Conservation (phyloP, 371 early-diverging fungal genomes). For the Nematocida major region DNA sequence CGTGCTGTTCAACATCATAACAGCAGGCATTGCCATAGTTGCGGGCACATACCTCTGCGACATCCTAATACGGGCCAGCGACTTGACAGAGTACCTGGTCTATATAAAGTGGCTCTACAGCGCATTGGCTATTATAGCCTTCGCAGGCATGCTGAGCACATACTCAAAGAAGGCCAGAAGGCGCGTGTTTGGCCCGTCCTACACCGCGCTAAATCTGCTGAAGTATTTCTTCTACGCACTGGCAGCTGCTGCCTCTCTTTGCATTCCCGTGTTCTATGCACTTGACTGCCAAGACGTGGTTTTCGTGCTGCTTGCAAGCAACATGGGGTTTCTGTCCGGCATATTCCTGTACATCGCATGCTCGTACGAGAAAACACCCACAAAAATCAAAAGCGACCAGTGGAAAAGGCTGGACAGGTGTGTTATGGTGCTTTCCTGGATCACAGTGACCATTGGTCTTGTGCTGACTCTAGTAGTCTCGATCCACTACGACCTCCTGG, state of each 20-base stretch:
- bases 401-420: neutral
- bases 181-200: neutral
- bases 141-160: neutral
- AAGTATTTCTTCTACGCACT: neutral
- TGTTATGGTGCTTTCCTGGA: neutral
- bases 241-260: neutral
- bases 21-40: neutral
- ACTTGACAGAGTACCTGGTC: neutral
- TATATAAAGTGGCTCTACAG: neutral
- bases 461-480: neutral
- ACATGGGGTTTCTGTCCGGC: neutral
- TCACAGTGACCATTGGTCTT: neutral
- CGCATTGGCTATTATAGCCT: neutral
- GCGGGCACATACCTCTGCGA: neutral
- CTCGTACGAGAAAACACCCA: constrained; percentile 2
- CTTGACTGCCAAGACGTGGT: neutral
- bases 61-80: neutral
- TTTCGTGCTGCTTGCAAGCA: neutral
- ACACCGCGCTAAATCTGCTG: neutral
- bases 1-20: neutral
- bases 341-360: neutral
- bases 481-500: neutral
- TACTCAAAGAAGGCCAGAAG: neutral
- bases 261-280: neutral
- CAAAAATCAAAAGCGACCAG: neutral